phyloP scores from a whole-genome alignment of 306 rosid species.

The Medicago arabica region DNA sequence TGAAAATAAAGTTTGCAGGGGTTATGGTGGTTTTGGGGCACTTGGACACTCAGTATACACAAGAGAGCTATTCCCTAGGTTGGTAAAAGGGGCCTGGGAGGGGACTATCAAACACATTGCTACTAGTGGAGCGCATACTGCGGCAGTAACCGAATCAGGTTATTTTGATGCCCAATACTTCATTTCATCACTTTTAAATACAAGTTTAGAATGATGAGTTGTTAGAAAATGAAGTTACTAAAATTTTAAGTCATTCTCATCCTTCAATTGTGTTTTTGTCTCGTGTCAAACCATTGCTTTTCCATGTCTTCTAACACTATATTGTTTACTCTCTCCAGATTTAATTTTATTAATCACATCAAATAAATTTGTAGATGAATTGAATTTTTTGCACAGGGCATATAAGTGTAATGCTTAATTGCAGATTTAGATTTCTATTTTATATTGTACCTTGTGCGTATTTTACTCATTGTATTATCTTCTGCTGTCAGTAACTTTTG shows the following conservation, averaged over 20 bases:
- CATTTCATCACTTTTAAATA: conserved; percentile 11
- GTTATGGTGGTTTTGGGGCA: conserved; percentile 98
- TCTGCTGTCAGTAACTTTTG: no score
- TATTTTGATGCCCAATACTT: background rate
- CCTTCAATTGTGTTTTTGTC: conserved; percentile 7
- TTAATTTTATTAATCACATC: background rate
- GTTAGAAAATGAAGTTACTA: background rate
- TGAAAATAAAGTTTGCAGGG: conserved; percentile 84
- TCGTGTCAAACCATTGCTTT: conserved; percentile 11
- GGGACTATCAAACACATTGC: conserved; percentile 73
- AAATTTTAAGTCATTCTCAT: background rate
- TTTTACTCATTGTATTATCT: no score
- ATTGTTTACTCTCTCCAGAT: background rate
- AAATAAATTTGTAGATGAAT: no score
- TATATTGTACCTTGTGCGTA: no score
- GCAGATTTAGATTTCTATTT: no score
- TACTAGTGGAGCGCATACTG: conserved; percentile 93
- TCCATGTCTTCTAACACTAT: background rate
- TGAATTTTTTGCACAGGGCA: no score
- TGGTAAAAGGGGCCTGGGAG: conserved; percentile 88
- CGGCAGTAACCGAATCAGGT: conserved; percentile 86
- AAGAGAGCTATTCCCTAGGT: conserved; percentile 79
- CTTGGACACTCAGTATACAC: conserved; percentile 91
- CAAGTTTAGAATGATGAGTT: conserved; percentile 23
- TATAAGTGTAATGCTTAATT: no score